Evolutionary conservation across 1,284 basidiomycete genomes (phyloP), one percentile per base, ranked within the genome.

Genomic region (Malassezia obtusa): DNA sequence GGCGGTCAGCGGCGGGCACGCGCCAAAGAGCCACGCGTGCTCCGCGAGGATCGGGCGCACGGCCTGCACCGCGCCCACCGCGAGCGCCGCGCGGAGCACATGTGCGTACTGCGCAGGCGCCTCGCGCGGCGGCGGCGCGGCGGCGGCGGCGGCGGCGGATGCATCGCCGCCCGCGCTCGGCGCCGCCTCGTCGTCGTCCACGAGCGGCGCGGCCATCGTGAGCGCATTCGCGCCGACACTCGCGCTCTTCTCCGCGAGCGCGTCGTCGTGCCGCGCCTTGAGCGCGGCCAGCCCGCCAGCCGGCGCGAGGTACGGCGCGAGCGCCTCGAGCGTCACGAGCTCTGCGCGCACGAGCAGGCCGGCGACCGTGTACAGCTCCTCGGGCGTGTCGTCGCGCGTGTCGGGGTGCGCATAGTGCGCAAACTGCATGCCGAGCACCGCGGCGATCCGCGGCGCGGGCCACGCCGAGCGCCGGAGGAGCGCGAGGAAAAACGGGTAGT

Each of bases 361-460:
- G 0, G 90, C 83, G 30, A 86, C 80, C 41, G 89, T 79, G 65
- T 87, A 86, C 15, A 98, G 78, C 55, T 82, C 84, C 54, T 80
- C 82, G 0, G 89, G 86, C 0, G 83, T 80, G 64, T 37, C 76
- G 60, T 76, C 74, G 73, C 78, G 46, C 60, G 67, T 56, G 61
- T 73, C 60, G 69, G 76, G 25, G 64, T 70, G 59, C 76, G 89
- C 84, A 75, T 92, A 95, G 74, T 86, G 84, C 10, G 80, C 79
- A 68, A 94, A 94, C 73, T 98, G 96, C 80, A 96, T 96, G 19
- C 92, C 92, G 12, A 99, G 78, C 1, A 96, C 84, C 75, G 95
- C 53, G 8, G 26, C 54, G 49, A 26, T 48, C 40, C 46, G 52
- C 62, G 38, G 75, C 3, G n/a, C 15, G 3, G 10, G 9, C 89